Evolutionary conservation across 768 basidiomycete genomes (phyloP).

Genomic region (Infundibulicybe gibba): DNA sequence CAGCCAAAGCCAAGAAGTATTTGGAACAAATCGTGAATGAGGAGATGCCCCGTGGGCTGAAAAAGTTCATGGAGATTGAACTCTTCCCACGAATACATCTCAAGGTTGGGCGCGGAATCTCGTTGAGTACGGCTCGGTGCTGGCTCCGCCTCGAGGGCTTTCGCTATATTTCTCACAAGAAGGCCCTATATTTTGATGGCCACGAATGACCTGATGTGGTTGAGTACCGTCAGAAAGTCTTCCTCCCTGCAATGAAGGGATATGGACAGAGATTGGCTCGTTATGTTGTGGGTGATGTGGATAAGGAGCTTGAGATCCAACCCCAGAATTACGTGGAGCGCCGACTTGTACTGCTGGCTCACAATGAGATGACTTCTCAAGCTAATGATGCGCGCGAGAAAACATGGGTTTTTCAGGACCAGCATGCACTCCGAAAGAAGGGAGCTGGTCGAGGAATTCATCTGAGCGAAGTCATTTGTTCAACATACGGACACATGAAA

Average conservation of each 20-base stretch:
- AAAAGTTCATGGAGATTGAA: constrained; percentile 26
- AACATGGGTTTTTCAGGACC: constrained; percentile 29
- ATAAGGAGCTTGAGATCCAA: constrained; percentile 5
- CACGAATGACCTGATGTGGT: constrained; percentile 31
- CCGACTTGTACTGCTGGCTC: constrained; percentile 22
- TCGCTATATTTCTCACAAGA: constrained; percentile 19
- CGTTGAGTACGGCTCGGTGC: constrained; percentile 24
- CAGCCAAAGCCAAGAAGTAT: constrained; percentile 22
- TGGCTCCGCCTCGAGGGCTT: constrained; percentile 27
- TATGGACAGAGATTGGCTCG: constrained; percentile 9
- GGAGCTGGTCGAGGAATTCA: constrained; percentile 32
- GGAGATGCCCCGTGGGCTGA: constrained; percentile 31
- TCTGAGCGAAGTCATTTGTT: constrained; percentile 31
- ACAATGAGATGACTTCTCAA: constrained; percentile 39
- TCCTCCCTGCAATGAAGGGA: constrained; percentile 22
- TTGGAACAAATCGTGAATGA: constrained; percentile 17
- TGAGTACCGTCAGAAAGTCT: constrained; percentile 23
- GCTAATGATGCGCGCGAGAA: constrained; percentile 28
- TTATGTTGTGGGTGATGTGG: constrained; percentile 16
- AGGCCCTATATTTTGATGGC: constrained; percentile 33
- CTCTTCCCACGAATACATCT: constrained; percentile 25
- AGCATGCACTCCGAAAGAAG: constrained; percentile 33
- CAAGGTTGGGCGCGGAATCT: constrained; percentile 23
- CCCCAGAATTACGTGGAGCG: constrained; percentile 15
- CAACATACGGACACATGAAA: constrained; percentile 22